phyloP scores from a whole-genome alignment of 805 yeast species.

The Gaillardinia entomophila region DNA sequence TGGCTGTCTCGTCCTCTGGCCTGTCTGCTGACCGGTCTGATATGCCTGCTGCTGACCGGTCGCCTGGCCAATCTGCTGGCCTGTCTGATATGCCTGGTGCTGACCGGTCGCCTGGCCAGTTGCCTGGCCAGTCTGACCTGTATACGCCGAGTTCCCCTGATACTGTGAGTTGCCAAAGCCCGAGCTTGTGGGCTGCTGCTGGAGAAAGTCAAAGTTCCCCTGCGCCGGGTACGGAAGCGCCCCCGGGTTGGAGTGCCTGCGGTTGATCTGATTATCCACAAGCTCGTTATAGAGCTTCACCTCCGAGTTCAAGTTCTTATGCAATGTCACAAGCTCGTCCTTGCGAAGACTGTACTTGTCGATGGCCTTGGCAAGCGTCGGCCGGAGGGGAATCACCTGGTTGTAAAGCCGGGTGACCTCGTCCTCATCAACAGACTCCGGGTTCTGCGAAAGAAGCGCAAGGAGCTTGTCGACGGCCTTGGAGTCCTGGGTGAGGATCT shows the following conservation, averaged over 20 bases:
- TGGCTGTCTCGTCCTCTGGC: no score
- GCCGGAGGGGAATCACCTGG: constrained; percentile 64
- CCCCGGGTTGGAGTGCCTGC: not conserved
- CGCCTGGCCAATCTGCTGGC: no score
- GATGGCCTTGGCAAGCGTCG: constrained; percentile 65
- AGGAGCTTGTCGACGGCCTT: constrained; percentile 66
- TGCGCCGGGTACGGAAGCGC: not conserved
- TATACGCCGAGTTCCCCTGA: no score
- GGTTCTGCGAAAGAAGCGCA: constrained; percentile 39
- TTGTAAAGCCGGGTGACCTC: constrained; percentile 68
- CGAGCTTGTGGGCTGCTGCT: constrained; percentile 32
- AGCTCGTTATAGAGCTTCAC: constrained; percentile 63
- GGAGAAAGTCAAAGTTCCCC: constrained; percentile 3
- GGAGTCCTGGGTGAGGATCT: constrained; percentile 45
- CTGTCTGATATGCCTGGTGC: no score
- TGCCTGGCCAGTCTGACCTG: no score
- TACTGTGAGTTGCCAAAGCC: constrained; percentile 44
- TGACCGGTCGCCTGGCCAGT: no score
- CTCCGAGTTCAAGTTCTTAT: constrained; percentile 65
- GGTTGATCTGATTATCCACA: constrained; percentile 39
- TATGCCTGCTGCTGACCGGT: no score
- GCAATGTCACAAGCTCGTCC: constrained; percentile 70
- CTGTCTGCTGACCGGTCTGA: no score
- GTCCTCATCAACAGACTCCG: constrained; percentile 46
- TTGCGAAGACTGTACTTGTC: constrained; percentile 73